Conservation (phyloP, 2,329 filamentous ascomycete species). For the Bipolaris zeicola region DNA sequence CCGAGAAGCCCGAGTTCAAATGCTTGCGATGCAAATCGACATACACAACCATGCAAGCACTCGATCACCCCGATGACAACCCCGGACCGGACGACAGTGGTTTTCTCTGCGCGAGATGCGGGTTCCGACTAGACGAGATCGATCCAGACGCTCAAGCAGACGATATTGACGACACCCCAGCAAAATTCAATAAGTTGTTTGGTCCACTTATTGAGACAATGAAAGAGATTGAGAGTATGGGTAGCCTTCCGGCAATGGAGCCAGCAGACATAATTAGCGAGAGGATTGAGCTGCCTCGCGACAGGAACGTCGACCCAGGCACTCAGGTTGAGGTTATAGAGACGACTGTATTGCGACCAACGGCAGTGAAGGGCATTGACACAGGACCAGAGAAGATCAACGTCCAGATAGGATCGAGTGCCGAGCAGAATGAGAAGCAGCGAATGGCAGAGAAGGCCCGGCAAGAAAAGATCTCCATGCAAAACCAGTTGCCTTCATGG, state of each 20-base stretch:
- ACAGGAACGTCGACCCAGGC: conserved; percentile 68
- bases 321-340: conserved; percentile 65
- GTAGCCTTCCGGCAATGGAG: conserved; percentile 74
- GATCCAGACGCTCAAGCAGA: conserved; percentile 36
- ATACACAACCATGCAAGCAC: conserved; percentile 87
- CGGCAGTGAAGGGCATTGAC: conserved; percentile 71
- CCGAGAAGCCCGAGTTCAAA: conserved; percentile 88
- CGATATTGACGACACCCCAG: conserved; percentile 49
- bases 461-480: conserved; percentile 68
- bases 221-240: conserved; percentile 69
- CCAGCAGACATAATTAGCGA: conserved; percentile 71
- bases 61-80: conserved; percentile 71
- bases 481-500: conserved; percentile 74
- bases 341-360: conserved; percentile 60
- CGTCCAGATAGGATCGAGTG: conserved; percentile 70
- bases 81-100: conserved; percentile 56
- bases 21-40: conserved; percentile 82
- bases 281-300: conserved; percentile 68
- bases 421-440: conserved; percentile 70
- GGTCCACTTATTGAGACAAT: conserved; percentile 74
- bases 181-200: conserved; percentile 73
- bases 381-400: conserved; percentile 71
- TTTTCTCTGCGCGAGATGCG: conserved; percentile 84
- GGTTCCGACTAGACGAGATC: conserved; percentile 57
- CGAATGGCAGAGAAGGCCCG: conserved; percentile 67